Evolutionary conservation across 2,329 filamentous ascomycete genomes (phyloP), one percentile per base, ranked within the genome.

Genomic region (Gyromitra esculenta): DNA sequence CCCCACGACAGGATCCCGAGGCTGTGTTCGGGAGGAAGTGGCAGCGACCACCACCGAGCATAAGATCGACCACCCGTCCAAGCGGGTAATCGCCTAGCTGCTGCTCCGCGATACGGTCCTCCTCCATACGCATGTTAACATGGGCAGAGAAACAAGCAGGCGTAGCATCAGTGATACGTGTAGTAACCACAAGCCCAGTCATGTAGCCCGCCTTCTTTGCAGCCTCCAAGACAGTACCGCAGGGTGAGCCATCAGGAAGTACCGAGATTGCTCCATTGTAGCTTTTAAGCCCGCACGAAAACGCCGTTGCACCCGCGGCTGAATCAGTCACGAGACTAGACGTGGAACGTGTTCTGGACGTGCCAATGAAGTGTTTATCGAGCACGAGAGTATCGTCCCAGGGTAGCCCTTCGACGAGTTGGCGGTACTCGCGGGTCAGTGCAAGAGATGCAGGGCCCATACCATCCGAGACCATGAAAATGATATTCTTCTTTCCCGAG

Each of bases 391-490:
- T 90, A 81, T 97, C 90, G 81, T 91, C 88, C 79, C 88, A 88
- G 0, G 92, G 90, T n/a, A 96, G 86, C 4, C 87, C 89, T 50
- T 92, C 88, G 70, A 90, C 87, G 80, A 91, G 88, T 84, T 99
- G 96, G 80, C 92, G 90, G 85, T 91, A 99, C 82, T 90, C 92
- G 73, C 96, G 88, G 5, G 96, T 97, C 82, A 99, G 84, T 35
- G 91, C 92, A 69, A 99, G 87, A 81, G 93, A 95, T 7, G 96
- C 93, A 6, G 96, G 96, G 0, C 96, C 96, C 96, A 99, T 99
- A 41, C 96, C 96, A 83, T 99, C 96, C 0, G 93, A 97, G 48
- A 99, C 95, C 96, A 99, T 99, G 86, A 99, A 98, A 81, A 99
- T 91, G 68, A 99, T 87, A 84, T 98, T 99, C 70, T 93, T 89